Percentiles rank a stretch among this genome's conserved stretches.
Conservation (phyloP, 2,329 filamentous ascomycete species). For the Fusarium veterinarium region DNA sequence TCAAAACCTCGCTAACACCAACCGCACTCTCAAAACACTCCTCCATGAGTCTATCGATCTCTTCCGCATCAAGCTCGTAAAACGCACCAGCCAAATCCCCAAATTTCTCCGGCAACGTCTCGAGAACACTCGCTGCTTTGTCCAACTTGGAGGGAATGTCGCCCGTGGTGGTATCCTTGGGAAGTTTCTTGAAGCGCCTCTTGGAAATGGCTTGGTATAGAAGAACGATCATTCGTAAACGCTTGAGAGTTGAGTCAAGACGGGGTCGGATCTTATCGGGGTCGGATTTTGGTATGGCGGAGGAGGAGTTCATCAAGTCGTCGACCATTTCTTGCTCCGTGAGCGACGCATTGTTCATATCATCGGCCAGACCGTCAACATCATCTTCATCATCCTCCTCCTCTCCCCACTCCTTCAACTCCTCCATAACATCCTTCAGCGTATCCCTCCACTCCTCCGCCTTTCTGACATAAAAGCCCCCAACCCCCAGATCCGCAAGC, state of each 20-base stretch:
- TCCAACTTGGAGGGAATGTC: conserved; percentile 62
- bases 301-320: conserved; percentile 72
- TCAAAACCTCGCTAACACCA: conserved; percentile 65
- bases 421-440: conserved; percentile 84
- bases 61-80: conserved; percentile 72
- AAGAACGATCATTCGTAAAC: conserved; percentile 73
- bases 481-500: conserved; percentile 74
- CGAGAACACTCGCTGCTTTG: conserved; percentile 65
- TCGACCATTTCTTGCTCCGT: conserved; percentile 71
- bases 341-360: conserved; percentile 46
- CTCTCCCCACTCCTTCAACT: conserved; percentile 89
- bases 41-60: conserved; percentile 69
- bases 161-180: conserved; percentile 48
- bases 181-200: conserved; percentile 72
- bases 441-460: conserved; percentile 80
- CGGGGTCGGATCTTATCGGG: conserved; percentile 72
- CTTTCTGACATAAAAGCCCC: conserved; percentile 75
- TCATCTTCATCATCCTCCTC: conserved; percentile 70
- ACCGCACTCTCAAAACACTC: conserved; percentile 71
- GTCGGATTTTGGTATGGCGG: conserved; percentile 72
- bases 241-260: conserved; percentile 72
- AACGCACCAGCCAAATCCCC: conserved; percentile 78
- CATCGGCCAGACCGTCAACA: conserved; percentile 56
- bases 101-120: conserved; percentile 72
- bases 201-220: conserved; percentile 78